A percentile compares a stretch with the other conserved stretches of the same genome.
phyloP scores from a whole-genome alignment of 352 stramenopile species.

The Saprolegnia parasitica region DNA sequence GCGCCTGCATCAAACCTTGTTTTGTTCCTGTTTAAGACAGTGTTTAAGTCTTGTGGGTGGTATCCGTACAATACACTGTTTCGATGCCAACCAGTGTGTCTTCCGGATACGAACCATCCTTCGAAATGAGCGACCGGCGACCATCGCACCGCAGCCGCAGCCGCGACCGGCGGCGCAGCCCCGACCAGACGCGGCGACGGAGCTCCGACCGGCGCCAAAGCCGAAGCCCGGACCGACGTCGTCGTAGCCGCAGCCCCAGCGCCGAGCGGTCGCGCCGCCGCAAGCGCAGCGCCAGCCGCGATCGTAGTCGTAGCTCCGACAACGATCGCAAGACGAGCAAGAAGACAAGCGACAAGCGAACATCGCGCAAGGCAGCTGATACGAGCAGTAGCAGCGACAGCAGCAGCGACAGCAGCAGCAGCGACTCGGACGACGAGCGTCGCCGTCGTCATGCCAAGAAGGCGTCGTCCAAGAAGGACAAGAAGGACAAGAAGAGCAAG shows the following conservation, averaged over 20 bases:
- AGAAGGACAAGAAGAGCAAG: constrained; percentile 37
- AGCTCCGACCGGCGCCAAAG: background rate
- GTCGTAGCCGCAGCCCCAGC: background rate
- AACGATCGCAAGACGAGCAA: too few relatives aligned
- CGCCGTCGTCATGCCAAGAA: background rate
- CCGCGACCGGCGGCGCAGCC: background rate
- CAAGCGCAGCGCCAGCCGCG: too few relatives aligned
- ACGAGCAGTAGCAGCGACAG: background rate
- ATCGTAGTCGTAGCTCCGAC: too few relatives aligned
- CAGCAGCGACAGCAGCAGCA: constrained; percentile 11
- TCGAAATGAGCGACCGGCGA: constrained; percentile 11
- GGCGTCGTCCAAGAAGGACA: constrained; percentile 30
- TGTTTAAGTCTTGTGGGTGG: background rate
- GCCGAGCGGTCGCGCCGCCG: background rate
- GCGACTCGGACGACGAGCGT: background rate
- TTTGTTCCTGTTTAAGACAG: background rate
- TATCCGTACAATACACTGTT: constrained; percentile 13
- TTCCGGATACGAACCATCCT: background rate
- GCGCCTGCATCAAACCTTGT: too few relatives aligned
- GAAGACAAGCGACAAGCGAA: too few relatives aligned
- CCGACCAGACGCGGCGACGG: background rate
- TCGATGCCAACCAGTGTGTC: background rate
- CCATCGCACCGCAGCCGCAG: background rate
- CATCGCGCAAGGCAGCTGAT: too few relatives aligned
- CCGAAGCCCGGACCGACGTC: background rate